Base-by-base conservation (phyloP, 2,329 filamentous ascomycete genomes). In the Rhynchosporium agropyri region DNA sequence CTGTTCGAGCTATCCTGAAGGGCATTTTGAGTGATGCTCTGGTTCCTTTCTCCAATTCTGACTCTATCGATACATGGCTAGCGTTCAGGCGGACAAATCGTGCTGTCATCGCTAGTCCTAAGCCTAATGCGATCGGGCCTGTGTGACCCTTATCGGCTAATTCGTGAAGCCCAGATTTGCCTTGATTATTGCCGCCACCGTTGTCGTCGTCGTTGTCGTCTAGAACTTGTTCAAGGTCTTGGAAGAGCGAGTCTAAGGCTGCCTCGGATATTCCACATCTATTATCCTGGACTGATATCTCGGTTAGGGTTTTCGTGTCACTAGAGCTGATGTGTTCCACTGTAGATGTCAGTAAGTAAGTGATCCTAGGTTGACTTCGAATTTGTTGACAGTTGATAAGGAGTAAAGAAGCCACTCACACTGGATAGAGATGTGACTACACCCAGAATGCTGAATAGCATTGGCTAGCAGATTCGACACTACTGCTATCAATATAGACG, bases 151-250 rank as follows among this genome's bases (percentile, higher is more conserved):
- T 50, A 4, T 10, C 48, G 26, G 31, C 15, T 12, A 31, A 8
- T 20, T 53, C 58, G 28, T 63, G 54, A 5, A 54, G n/a, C 29
- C 60, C 60, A 12, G 33, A 48, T 4, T 59, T 38, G n/a, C 15
- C 10, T 40, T 56, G 20, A 26, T 61, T 60, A n/a, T n/a, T n/a
- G n/a, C n/a, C n/a, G n/a, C n/a, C n/a, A n/a, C n/a, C n/a, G n/a
- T n/a, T n/a, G n/a, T n/a, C n/a, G n/a, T n/a, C n/a, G 51, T 65
- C 67, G 20, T 70, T 67, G 46, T 70, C 68, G 42, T 69, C 64
- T 6, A 70, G 42, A 3, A 68, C 60, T 56, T 70, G 65, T 42
- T 69, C 68, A 26, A 69, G 62, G 20, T 70, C 68, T 57, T 66
- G 67, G 49, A 68, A 68, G 6, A 70, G 61, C 9, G 59, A 57